Percentiles rank a stretch among this genome's conserved stretches.
These are phyloP conservation scores for Claviceps sp. DNA, from an alignment of 2,329 filamentous ascomycete species.

Conservation along the genomic window DNA sequence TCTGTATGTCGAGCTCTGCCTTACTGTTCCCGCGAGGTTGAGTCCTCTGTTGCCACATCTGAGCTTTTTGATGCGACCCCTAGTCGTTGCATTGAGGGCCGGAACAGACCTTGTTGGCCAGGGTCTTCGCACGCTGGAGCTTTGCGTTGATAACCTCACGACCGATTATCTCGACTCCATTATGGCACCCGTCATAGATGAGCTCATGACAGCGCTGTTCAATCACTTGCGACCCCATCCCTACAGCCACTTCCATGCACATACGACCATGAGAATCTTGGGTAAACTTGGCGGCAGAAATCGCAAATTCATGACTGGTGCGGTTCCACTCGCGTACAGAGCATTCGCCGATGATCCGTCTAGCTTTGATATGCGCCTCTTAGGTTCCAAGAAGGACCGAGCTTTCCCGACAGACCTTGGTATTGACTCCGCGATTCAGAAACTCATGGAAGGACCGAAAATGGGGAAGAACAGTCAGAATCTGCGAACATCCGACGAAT, in stretches of 20 bases:
- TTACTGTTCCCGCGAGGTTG: slow-evolving; percentile 86
- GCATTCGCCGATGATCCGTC: slow-evolving; percentile 76
- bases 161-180: slow-evolving; percentile 97
- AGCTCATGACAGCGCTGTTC: slow-evolving; percentile 95
- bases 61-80: slow-evolving; percentile 89
- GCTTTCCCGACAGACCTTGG: slow-evolving; percentile 80
- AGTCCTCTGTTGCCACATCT: slow-evolving; percentile 92
- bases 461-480: slow-evolving; percentile 32
- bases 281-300: slow-evolving; percentile 94
- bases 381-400: slow-evolving; percentile 78
- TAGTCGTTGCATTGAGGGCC: slow-evolving; percentile 88
- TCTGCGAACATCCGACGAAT: slow-evolving; percentile 53
- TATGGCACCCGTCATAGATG: slow-evolving; percentile 97
- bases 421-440: slow-evolving; percentile 77
- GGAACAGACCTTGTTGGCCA: slow-evolving; percentile 91
- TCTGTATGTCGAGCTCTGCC: slow-evolving; percentile 89
- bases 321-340: slow-evolving; percentile 71
- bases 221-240: slow-evolving; percentile 88
- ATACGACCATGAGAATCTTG: slow-evolving; percentile 94
- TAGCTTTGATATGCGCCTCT: slow-evolving; percentile 78
- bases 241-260: slow-evolving; percentile 93
- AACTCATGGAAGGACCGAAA: slow-evolving; percentile 71
- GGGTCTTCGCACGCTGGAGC: slow-evolving; percentile 79
- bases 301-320: slow-evolving; percentile 84
- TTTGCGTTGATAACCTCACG: slow-evolving; percentile 96